phyloP scores from a whole-genome alignment of 441 rosid genomes.

The Euphorbia celastroides region DNA sequence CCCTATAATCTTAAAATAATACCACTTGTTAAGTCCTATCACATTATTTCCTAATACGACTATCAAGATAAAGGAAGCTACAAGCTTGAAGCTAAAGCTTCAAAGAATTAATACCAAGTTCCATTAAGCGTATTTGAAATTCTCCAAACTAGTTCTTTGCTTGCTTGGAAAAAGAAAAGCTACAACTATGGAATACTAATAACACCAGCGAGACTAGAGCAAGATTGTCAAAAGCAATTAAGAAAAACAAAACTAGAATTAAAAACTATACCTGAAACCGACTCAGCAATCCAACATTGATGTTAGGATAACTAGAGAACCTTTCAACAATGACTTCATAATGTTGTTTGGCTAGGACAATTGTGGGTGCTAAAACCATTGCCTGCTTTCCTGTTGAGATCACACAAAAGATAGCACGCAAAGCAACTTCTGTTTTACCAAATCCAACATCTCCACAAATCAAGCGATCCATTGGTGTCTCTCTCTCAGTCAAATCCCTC shows the following conservation, averaged over 20 bases:
- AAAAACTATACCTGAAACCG: conserved; percentile 79
- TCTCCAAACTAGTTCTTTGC: too few species aligned
- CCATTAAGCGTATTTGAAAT: too few species aligned
- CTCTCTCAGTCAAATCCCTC: conserved; percentile 85
- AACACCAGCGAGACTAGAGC: not conserved
- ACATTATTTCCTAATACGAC: conserved; percentile 10
- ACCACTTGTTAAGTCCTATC: conserved; percentile 1
- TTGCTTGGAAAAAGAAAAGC: not conserved
- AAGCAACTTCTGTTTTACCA: conserved; percentile 97
- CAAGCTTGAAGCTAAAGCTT: not conserved
- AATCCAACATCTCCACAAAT: conserved; percentile 99
- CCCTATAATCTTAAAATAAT: conserved; percentile 16
- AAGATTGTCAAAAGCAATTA: not conserved
- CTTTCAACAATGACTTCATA: conserved; percentile 79
- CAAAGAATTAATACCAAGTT: too few species aligned
- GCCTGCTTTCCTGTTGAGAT: conserved; percentile 89
- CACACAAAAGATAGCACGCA: conserved; percentile 88
- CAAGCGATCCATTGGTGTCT: conserved; percentile 95
- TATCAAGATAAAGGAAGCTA: not conserved
- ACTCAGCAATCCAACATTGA: conserved; percentile 81
- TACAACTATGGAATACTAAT: not conserved
- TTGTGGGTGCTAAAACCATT: conserved; percentile 95
- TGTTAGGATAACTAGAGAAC: conserved; percentile 51
- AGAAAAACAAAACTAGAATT: not conserved
- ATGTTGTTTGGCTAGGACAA: conserved; percentile 95